Base-by-base conservation (phyloP, 257 asterid genomes). In the Lavandula angustifolia region DNA sequence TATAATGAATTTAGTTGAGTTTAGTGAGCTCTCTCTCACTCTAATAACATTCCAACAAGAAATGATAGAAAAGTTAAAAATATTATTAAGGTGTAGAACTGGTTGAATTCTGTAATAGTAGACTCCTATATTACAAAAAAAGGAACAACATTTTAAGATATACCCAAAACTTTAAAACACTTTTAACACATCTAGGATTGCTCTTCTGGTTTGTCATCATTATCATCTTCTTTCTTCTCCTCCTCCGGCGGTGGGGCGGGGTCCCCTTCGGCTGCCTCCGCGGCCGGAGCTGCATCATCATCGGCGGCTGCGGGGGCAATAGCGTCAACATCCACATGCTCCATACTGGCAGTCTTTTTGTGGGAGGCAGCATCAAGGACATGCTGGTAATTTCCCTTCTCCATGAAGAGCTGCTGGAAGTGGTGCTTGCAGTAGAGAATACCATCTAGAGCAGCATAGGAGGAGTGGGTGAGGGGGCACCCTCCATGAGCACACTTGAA, bases 401-500 rank as follows among this genome's bases (percentile, higher is more conserved):
- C 91, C 91, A 82, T 75, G 79, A 84, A 84, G 22, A 84, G 86
- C 51, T 82, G 87, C 71, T 83, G 86, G 53, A 84, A 84, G 66
- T 84, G 87, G 58, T 79, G 80, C 73, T 80, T 84, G 82, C 91
- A 84, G 75, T 84, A 84, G 43, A 84, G 79, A 49, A 78, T 46
- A 2, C 86, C 91, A 57, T 80, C 82, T 5, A 84, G 75, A 17
- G 91, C 78, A 60, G 88, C 91, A 17, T 84, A 84, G 5, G 73
- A 55, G 17, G 91, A 78, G 78, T 84, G 91, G 7, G 91, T 84
- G 0, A 84, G 82, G 1, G 79, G 80, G 73, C 91, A 84, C 0
- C 91, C 91, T 14, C 86, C 87, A 64, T 79, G 86, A 7, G 84
- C 91, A 73, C 91, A 84, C 62, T 74, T 82, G 80, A 84, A 84